Evolutionary conservation across 2,329 filamentous ascomycete genomes (phyloP), one percentile per base, ranked within the genome.

Genomic region (Alternaria alternata): DNA sequence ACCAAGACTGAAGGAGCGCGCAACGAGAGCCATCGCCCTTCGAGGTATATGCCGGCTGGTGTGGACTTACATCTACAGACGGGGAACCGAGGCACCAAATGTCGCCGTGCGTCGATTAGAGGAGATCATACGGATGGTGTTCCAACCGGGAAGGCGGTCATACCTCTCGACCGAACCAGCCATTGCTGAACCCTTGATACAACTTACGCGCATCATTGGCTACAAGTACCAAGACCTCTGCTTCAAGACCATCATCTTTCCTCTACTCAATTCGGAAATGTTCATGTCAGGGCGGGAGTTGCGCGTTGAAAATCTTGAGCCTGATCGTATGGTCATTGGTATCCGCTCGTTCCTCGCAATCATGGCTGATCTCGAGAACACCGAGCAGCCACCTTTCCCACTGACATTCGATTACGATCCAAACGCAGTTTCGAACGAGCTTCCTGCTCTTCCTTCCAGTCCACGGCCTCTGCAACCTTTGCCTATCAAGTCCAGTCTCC

Each of bases 321-420:
- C 96, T 0, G 96, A 99, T 74, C 91, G 92, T 70, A 96, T 97
- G 81, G 94, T 98, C n/a, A 91, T 99, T 68, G 95, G 94, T 3
- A 99, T 99, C 64, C 88, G 93, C 64, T 92, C 95, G 3, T 99
- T 98, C 75, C 84, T 99, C 28, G 92, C 91, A 32, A 93, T 98
- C 67, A 94, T 99, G 88, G 87, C 91, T 0, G 95, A 99, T 76
- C 83, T 98, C 26, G 95, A 99, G 77, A 94, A 91, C 64, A 90
- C 90, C 26, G 90, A 94, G 49, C 86, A 88, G 64, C 95, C 95
- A 3, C 91, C 93, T 0, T 97, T 98, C 67, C 95, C 95, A 1
- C 87, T 89, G 46, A 86, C 88, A 11, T 88, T 84, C 64, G 78
- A 81, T 52, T 81, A 79, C 54, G 82, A 84, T 63, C 72, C 79